Percentiles rank a stretch among this genome's conserved stretches.
Conservation (phyloP, 805 yeast genomes). For the Sugiyamaella boreocaroliniensis region DNA sequence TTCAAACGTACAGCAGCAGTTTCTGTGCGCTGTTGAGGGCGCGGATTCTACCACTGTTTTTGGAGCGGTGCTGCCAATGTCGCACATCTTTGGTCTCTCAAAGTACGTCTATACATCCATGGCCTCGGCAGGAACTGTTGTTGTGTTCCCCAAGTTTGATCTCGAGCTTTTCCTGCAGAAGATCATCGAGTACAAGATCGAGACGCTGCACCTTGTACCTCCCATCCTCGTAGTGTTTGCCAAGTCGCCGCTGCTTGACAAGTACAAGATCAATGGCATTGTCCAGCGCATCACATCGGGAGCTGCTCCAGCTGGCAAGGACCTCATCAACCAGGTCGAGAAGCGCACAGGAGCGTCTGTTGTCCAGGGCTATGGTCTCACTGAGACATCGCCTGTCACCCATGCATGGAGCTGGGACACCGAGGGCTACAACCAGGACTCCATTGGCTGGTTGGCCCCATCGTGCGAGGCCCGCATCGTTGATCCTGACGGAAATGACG, state of each 20-base stretch:
- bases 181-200: conserved; percentile 29
- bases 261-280: conserved; percentile 36
- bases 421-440: conserved; percentile 37
- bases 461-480: conserved; percentile 46
- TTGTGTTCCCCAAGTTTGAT: conserved; percentile 29
- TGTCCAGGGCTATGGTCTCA: conserved; percentile 25
- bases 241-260: conserved; percentile 37
- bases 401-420: conserved; percentile 16
- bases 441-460: conserved; percentile 38
- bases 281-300: conserved; percentile 38
- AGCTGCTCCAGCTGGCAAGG: conserved; percentile 40
- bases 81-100: conserved; percentile 30
- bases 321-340: conserved; percentile 17
- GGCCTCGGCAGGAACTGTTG: conserved; percentile 18
- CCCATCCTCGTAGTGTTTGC: conserved; percentile 42
- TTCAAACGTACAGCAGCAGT: conserved; percentile 30
- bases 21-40: not conserved
- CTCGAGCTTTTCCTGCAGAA: conserved; percentile 24
- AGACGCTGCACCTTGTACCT: conserved; percentile 37
- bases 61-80: conserved; percentile 31
- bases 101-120: conserved; percentile 24
- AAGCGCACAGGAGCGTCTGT: conserved; percentile 12
- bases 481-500: conserved; percentile 36
- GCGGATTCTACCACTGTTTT: conserved; percentile 10
- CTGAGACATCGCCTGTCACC: conserved; percentile 17